phyloP scores from a whole-genome alignment of 805 yeast species.

The Zygosaccharomyces gambellarensis region DNA sequence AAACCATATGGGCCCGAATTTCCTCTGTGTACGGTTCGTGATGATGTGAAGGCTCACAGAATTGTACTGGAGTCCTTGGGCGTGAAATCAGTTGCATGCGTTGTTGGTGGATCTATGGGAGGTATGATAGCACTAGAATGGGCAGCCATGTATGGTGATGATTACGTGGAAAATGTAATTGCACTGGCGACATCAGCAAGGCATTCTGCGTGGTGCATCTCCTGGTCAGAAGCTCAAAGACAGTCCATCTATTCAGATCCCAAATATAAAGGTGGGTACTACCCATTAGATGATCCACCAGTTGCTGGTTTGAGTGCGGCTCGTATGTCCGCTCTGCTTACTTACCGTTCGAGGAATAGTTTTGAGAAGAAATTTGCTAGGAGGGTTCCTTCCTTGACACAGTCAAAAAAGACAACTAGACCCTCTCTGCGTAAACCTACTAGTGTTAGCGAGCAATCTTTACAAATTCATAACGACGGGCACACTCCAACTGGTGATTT shows the following conservation, averaged over 20 bases:
- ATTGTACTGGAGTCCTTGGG: constrained; percentile 74
- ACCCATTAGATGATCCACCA: constrained; percentile 74
- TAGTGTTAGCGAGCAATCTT: constrained; percentile 61
- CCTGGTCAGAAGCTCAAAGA: constrained; percentile 98
- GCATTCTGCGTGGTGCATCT: constrained; percentile 97
- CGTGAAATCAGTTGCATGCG: constrained; percentile 74
- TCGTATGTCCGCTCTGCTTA: constrained; percentile 90
- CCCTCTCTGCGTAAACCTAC: constrained; percentile 30
- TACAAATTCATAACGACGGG: constrained; percentile 90
- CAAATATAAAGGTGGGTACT: constrained; percentile 85
- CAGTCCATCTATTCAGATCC: constrained; percentile 96
- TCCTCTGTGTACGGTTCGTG: constrained; percentile 90
- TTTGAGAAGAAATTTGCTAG: constrained; percentile 93
- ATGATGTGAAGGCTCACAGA: constrained; percentile 78
- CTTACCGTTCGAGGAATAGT: constrained; percentile 87
- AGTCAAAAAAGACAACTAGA: constrained; percentile 31
- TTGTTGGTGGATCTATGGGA: constrained; percentile 98
- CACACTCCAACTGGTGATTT: constrained; percentile 32
- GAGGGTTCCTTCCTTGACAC: constrained; percentile 48
- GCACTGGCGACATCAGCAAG: constrained; percentile 92
- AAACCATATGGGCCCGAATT: constrained; percentile 88
- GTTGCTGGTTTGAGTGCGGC: constrained; percentile 88
- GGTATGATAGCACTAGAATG: constrained; percentile 95
- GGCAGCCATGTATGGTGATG: constrained; percentile 55
- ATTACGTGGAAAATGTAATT: constrained; percentile 64